Base-by-base conservation (phyloP, 2,329 filamentous ascomycete species). In the Tolypocladium nubicola region DNA sequence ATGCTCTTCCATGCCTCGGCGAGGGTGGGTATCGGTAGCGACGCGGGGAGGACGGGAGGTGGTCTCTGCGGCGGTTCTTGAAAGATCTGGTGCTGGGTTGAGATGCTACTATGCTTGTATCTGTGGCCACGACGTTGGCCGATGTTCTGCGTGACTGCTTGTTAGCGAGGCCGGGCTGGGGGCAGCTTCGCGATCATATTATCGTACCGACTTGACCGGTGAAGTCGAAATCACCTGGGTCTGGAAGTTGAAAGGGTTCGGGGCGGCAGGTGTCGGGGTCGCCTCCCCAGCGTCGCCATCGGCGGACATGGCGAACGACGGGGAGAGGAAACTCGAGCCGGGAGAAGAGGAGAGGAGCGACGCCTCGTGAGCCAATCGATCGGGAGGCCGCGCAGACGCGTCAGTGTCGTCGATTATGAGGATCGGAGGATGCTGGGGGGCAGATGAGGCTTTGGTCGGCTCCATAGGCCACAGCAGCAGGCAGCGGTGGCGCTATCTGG, bases 81-180 rank as follows among this genome's bases (percentile, higher is more conserved):
- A 72, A 97, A 96, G 72, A 97, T 95, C 72, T 97, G 92, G 70
- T 97, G 92, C 65, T 86, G 84, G 9, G 84, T 76, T 23, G 90
- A 96, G 58, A 99, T 88, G 70, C 90, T 96, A 70, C 89, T 95
- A 76, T 97, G 93, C 70, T 97, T 96, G 80, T 99, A 99, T 71
- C 94, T 91, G 76, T 99, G 94, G 61, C 94, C 94, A 60, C 93
- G 87, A 63, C 94, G 85, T 72, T 96, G 90, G 61, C 92, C 92
- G 61, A 97, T 84, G 65, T 90, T 93, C 87, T 95, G 56, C 54
- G 33, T 37, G 43, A 33, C 21, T 30, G 13, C 9, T 6, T 35
- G 16, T 56, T 39, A 50, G 40, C 52, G 30, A 41, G 14, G 40
- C 52, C 7, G 30, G 30, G 19, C 5, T 13, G 7, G 10, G 10